Conservation (phyloP, 1,284 basidiomycete species). For the Pyrrhoderma noxium region DNA sequence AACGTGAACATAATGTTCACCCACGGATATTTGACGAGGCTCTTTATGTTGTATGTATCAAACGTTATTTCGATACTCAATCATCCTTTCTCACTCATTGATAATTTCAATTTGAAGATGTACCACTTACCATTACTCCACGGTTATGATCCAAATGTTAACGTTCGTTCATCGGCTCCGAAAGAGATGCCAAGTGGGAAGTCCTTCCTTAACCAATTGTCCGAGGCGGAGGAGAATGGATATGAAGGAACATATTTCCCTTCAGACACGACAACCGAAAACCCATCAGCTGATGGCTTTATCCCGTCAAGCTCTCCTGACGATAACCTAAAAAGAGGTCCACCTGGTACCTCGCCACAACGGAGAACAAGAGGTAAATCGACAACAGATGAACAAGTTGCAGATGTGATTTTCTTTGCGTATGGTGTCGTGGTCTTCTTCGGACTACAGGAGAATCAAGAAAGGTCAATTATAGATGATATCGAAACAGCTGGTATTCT, state of each 20-base stretch:
- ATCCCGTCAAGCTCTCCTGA: slow-evolving; percentile 19
- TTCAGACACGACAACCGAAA: slow-evolving; percentile 7
- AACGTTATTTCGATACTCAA: neutral
- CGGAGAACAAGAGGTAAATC: slow-evolving; percentile 14
- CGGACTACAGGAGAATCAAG: slow-evolving; percentile 71
- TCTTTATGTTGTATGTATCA: slow-evolving; percentile 71
- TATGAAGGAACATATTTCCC: slow-evolving; percentile 14
- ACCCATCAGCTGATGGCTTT: slow-evolving; percentile 16
- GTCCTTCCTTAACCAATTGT: slow-evolving; percentile 60
- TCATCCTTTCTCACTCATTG: neutral
- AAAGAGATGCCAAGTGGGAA: slow-evolving; percentile 51
- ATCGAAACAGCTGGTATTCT: slow-evolving; percentile 65
- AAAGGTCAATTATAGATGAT: slow-evolving; percentile 76
- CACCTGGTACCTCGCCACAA: neutral
- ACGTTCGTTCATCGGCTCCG: slow-evolving; percentile 76
- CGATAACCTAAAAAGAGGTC: neutral
- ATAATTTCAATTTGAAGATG: slow-evolving; percentile 42
- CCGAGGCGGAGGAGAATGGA: slow-evolving; percentile 32
- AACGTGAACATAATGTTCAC: slow-evolving; percentile 87
- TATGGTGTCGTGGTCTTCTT: slow-evolving; percentile 87
- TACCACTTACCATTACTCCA: slow-evolving; percentile 89
- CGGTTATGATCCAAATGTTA: slow-evolving; percentile 81
- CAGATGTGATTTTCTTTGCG: slow-evolving; percentile 81
- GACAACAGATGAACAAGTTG: slow-evolving; percentile 35
- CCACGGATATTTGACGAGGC: slow-evolving; percentile 92